Percentiles rank a stretch among this genome's conserved stretches.
Conservation (phyloP, 208 protist species). For the Acanthamoeba comandoni region DNA sequence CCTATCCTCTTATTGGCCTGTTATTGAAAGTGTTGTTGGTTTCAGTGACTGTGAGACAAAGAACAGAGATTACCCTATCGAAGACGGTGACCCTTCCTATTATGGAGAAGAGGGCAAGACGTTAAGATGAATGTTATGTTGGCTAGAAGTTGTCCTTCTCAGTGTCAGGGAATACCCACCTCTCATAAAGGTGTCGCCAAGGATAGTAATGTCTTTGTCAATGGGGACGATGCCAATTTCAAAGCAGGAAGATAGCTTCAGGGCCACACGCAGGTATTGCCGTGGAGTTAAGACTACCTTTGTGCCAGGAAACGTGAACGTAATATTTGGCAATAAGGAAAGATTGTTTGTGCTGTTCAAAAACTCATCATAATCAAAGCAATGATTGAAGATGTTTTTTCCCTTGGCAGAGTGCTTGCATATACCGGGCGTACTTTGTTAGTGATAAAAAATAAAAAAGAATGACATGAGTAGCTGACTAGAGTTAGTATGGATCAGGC, state of each 20-base stretch:
- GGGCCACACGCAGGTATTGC: slow-evolving; percentile 25
- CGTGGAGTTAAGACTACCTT: slow-evolving; percentile 20
- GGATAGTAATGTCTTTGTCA: slow-evolving; percentile 31
- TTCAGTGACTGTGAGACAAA: too few species aligned
- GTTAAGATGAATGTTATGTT: too few species aligned
- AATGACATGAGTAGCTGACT: too few species aligned
- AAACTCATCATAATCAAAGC: slow-evolving; percentile 5
- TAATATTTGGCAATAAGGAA: slow-evolving; percentile 29
- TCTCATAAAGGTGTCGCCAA: slow-evolving; percentile 59
- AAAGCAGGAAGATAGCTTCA: not conserved
- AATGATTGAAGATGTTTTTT: slow-evolving; percentile 56
- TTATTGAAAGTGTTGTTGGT: not conserved
- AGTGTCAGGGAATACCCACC: not conserved
- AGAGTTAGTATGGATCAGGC: too few species aligned
- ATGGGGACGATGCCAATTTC: slow-evolving; percentile 52
- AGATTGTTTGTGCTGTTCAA: slow-evolving; percentile 21
- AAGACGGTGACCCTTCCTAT: too few species aligned
- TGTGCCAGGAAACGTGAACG: slow-evolving; percentile 44
- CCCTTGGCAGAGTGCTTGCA: slow-evolving; percentile 9
- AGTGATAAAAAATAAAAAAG: not conserved
- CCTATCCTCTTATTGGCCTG: slow-evolving; percentile 25
- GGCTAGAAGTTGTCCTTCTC: too few species aligned
- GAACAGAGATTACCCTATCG: too few species aligned
- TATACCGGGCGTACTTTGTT: not conserved
- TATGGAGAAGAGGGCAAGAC: too few species aligned